These are phyloP conservation scores for Paraconiothyrium sp. DNA, from an alignment of 2,329 filamentous ascomycete genomes.

Conservation along the genomic window DNA sequence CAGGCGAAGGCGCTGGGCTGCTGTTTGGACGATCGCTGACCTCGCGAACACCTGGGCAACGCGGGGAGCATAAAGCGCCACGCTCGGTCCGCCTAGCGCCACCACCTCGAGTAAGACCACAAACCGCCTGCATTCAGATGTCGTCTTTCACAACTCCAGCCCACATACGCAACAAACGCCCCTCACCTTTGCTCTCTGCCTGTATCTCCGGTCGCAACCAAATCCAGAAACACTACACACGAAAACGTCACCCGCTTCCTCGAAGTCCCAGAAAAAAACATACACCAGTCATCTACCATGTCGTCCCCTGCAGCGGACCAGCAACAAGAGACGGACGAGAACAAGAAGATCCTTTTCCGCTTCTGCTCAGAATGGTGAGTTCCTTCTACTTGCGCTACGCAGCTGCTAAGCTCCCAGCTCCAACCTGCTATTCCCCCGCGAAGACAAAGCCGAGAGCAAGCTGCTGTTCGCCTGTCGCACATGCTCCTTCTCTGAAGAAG, in stretches of 20 bases:
- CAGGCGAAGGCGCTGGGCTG: constrained; percentile 11
- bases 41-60: constrained; percentile 10
- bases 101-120: constrained; percentile 3
- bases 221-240: background rate
- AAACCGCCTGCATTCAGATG: background rate
- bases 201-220: background rate
- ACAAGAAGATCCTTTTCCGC: constrained; percentile 82
- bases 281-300: constrained; percentile 34
- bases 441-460: constrained; percentile 83
- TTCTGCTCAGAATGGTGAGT: constrained; percentile 95
- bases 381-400: background rate
- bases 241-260: constrained; percentile 1
- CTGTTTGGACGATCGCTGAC: constrained; percentile 32
- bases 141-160: background rate
- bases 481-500: constrained; percentile 89
- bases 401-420: constrained; percentile 64
- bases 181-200: background rate
- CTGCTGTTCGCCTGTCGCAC: constrained; percentile 97
- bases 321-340: constrained; percentile 46
- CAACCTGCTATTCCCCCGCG: constrained; percentile 97
- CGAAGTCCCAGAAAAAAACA: background rate
- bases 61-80: constrained; percentile 27
- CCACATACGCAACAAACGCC: background rate
- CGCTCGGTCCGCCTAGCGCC: constrained; percentile 6
- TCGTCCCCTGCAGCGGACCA: constrained; percentile 53